Evolutionary conservation across 768 basidiomycete genomes (phyloP).

Genomic region (Trametopsis cervina): DNA sequence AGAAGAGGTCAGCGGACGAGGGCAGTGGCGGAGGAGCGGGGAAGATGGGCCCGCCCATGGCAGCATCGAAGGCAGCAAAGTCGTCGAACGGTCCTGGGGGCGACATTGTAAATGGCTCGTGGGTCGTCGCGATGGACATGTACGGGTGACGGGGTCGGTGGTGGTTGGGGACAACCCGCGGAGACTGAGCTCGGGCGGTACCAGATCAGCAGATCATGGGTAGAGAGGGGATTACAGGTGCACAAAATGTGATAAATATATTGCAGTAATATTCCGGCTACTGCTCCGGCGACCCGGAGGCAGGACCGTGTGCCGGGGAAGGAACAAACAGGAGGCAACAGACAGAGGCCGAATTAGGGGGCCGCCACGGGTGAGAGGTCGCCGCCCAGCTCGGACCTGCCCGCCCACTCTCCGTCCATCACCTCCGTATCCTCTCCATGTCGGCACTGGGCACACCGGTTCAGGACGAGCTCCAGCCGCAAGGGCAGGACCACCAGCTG

Average conservation of each 20-base stretch:
- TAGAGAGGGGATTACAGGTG: background rate
- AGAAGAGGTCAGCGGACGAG: conserved; percentile 72
- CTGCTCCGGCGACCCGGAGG: background rate
- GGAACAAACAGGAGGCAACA: background rate
- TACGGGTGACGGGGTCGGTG: background rate
- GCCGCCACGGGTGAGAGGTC: too few relatives aligned
- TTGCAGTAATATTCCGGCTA: background rate
- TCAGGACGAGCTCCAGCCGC: conserved; percentile 37
- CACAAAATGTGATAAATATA: too few relatives aligned
- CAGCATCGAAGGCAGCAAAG: conserved; percentile 65
- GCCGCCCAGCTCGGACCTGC: conserved; percentile 1
- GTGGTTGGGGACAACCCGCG: background rate
- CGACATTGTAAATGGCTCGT: conserved; percentile 28
- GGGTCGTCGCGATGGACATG: conserved; percentile 6
- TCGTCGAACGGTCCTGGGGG: conserved; percentile 58
- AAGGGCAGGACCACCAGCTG: conserved; percentile 49
- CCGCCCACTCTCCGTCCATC: conserved; percentile 27
- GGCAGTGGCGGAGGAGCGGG: conserved; percentile 58
- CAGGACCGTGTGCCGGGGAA: background rate
- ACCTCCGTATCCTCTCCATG: conserved; percentile 38
- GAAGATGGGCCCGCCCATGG: conserved; percentile 46
- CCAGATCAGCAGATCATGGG: background rate
- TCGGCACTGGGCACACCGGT: conserved; percentile 74
- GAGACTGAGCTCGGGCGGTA: background rate
- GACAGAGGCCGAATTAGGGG: background rate